Percentiles rank a stretch among this genome's conserved stretches.
Conservation (phyloP, 2,329 filamentous ascomycete species). For the Talaromyces piceae region DNA sequence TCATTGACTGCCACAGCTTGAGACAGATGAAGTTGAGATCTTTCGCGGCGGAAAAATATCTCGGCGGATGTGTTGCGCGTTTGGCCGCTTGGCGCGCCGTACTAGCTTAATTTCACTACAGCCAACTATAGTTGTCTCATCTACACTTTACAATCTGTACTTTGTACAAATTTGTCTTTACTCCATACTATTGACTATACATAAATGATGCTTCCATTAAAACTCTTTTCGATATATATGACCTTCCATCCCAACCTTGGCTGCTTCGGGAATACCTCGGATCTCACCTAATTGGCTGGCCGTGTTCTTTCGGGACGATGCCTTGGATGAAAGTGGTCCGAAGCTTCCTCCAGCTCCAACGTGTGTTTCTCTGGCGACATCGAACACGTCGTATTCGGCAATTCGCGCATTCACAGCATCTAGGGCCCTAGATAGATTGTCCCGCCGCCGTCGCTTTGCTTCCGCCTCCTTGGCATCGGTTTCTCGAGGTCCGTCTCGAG, state of each 20-base stretch:
- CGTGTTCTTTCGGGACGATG: conserved; percentile 5
- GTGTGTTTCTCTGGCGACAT: conserved; percentile 48
- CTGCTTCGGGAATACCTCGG: conserved; percentile 55
- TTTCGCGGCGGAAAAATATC: neutral
- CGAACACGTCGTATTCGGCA: conserved; percentile 77
- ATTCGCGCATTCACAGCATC: conserved; percentile 74
- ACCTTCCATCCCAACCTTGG: conserved; percentile 32
- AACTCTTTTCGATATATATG: conserved; percentile 25
- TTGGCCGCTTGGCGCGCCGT: conserved; percentile 2
- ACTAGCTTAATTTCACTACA: neutral
- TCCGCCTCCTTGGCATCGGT: conserved; percentile 35
- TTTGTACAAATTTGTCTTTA: no score
- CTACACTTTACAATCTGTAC: no score
- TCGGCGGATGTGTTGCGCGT: conserved; percentile 2
- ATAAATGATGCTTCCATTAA: neutral
- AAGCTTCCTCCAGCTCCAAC: conserved; percentile 8
- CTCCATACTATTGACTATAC: neutral
- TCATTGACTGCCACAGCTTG: neutral
- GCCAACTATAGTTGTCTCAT: neutral
- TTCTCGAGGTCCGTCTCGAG: conserved; percentile 44
- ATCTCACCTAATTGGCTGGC: conserved; percentile 36
- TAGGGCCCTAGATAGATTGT: conserved; percentile 66
- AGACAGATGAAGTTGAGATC: neutral
- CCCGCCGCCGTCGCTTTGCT: conserved; percentile 44
- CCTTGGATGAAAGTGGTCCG: conserved; percentile 12